Percentiles rank a stretch among this genome's conserved stretches.
Conservation (phyloP, 164 flowering plant species). For the Paratinospora sagittata region DNA sequence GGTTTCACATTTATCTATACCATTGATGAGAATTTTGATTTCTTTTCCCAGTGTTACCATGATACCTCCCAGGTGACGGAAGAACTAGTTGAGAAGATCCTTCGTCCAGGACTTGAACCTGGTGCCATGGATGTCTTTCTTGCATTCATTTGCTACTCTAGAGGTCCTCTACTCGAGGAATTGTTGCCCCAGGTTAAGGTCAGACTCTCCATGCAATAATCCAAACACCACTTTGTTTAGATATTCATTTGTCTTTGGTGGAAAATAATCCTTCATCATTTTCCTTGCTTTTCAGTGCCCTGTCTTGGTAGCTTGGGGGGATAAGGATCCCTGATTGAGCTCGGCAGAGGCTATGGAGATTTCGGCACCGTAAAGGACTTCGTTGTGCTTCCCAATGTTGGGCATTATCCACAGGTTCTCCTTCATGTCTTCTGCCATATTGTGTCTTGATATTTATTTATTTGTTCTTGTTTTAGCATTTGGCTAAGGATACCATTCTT, state of each 20-base stretch:
- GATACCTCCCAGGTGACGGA: slow-evolving; percentile 88
- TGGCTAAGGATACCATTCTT: neutral
- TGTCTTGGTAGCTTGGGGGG: slow-evolving; percentile 90
- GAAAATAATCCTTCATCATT: neutral
- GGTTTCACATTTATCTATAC: neutral
- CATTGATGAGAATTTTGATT: neutral
- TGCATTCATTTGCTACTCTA: slow-evolving; percentile 91
- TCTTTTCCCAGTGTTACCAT: slow-evolving; percentile 71
- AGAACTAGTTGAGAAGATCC: slow-evolving; percentile 72
- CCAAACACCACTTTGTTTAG: neutral
- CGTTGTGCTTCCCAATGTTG: slow-evolving; percentile 75
- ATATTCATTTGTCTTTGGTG: neutral
- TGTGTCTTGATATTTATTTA: neutral
- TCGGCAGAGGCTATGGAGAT: slow-evolving; percentile 64
- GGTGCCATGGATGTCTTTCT: slow-evolving; percentile 95
- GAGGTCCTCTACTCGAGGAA: slow-evolving; percentile 92
- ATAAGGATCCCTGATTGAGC: slow-evolving; percentile 95
- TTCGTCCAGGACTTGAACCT: slow-evolving; percentile 86
- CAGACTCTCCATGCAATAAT: slow-evolving; percentile 8
- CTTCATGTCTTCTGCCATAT: slow-evolving; percentile 5
- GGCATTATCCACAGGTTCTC: slow-evolving; percentile 95
- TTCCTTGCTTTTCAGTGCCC: slow-evolving; percentile 56
- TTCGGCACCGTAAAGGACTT: slow-evolving; percentile 79
- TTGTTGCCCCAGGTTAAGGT: slow-evolving; percentile 83
- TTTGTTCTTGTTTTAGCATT: neutral